These are phyloP conservation scores for Chamaecyparis obtusa DNA, from an alignment of 75 land plant genomes.

Conservation along the genomic window DNA sequence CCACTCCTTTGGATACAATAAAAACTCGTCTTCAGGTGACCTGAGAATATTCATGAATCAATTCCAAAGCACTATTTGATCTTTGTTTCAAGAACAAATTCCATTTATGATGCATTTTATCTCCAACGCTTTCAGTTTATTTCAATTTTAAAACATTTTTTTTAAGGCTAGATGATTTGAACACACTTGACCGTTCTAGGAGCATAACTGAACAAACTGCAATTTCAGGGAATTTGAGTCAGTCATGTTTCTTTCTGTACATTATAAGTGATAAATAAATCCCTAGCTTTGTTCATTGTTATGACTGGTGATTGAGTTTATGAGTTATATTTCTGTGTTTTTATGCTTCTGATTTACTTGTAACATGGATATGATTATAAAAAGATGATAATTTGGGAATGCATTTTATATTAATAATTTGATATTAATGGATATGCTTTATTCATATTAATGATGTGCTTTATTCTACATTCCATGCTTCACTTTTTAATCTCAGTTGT, in stretches of 20 bases:
- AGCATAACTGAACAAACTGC: neutral
- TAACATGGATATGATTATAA: neutral
- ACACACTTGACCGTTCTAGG: neutral
- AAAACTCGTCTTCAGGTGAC: constrained; percentile 93
- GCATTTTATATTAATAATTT: neutral
- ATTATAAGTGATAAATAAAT: neutral
- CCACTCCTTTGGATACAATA: constrained; percentile 91
- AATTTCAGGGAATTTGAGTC: neutral
- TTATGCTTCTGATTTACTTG: neutral
- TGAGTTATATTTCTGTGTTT: neutral
- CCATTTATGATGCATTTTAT: neutral
- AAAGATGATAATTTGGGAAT: neutral
- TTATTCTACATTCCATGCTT: neutral
- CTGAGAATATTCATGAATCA: neutral
- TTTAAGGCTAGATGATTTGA: neutral
- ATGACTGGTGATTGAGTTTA: neutral
- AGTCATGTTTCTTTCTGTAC: neutral
- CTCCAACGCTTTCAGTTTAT: neutral
- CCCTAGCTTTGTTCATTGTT: neutral
- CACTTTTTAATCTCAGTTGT: neutral
- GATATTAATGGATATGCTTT: neutral
- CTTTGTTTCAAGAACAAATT: neutral
- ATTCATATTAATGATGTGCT: neutral
- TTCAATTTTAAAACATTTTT: neutral
- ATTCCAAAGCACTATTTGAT: constrained; percentile 5